Evolutionary conservation across 768 basidiomycete species (phyloP).

Genomic region (Piloderma croceum): DNA sequence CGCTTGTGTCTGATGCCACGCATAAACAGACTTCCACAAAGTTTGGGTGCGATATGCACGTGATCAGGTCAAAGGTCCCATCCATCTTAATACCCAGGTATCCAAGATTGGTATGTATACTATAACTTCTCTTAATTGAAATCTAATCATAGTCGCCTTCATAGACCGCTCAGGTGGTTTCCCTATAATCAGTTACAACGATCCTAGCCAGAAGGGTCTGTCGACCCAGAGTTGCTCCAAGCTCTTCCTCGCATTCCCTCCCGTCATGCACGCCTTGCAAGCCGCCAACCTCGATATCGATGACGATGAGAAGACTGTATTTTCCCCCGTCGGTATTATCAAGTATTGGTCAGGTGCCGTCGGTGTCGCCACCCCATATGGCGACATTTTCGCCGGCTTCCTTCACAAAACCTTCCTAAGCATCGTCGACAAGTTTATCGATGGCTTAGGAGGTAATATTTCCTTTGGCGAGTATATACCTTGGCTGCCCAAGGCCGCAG

Average conservation of each 20-base stretch:
- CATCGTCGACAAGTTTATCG: too few species aligned
- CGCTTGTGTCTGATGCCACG: not conserved
- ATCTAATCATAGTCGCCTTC: not conserved
- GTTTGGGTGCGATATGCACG: constrained; percentile 4
- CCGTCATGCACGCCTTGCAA: not conserved
- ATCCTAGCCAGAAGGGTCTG: not conserved
- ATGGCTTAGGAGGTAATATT: too few species aligned
- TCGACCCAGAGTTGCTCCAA: constrained; percentile 2
- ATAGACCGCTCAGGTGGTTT: constrained; percentile 4
- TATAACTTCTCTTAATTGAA: not conserved
- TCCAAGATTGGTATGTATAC: constrained; percentile 3
- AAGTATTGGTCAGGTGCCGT: constrained; percentile 4
- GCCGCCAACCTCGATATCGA: constrained; percentile 1
- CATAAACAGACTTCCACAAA: constrained; percentile 3
- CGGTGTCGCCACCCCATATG: not conserved
- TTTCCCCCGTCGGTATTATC: constrained; percentile 3
- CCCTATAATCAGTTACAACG: constrained; percentile 2
- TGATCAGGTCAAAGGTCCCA: constrained; percentile 1
- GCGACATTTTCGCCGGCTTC: constrained; percentile 1
- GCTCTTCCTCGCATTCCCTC: constrained; percentile 6
- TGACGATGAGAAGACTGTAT: not conserved
- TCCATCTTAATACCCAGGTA: constrained; percentile 3
- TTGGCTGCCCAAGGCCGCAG: not conserved
- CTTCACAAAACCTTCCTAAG: too few species aligned
- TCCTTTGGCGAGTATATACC: too few species aligned